Evolutionary conservation across 306 rosid species (phyloP), one percentile per base, ranked within the genome.

Genomic region (Pyrus pyrifolia): DNA sequence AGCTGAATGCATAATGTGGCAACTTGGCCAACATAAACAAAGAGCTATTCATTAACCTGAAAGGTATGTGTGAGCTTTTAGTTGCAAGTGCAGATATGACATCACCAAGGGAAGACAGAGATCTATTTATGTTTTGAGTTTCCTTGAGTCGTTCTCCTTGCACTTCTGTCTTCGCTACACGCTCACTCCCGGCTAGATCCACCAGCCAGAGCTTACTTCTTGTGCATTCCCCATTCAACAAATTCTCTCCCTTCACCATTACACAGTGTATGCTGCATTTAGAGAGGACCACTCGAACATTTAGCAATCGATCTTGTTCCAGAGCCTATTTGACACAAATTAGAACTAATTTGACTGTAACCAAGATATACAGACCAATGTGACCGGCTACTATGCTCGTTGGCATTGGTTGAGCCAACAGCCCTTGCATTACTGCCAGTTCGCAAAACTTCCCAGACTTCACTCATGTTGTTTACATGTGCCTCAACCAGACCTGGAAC

Each of bases 341-440:
- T 22, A 62, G 60, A 66, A 31, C 33, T 23, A 51, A 38, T 59
- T 52, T 60, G 58, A 19, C 25, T 64, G 52, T 70, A 76, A 45
- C 18, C 18, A 44, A 15, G 72, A 68, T 59, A 61, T 80, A 57
- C 88, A 72, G 72, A 93, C 98, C 98, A 95, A 83, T 95, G 98
- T 6, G 97, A 95, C 64, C 97, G 83, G 84, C 98, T 92, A 83
- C 97, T 92, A 73, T 92, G 97, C 83, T 95, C 98, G 27, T 95
- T 95, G 73, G 93, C 89, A 78, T 89, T 88, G 79, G 98, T 95
- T 77, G 97, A 86, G 81, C 98, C 87, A 71, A 90, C 92, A 35
- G 92, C 97, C 82, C 98, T 92, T 62, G 98, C 93, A 81, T 95
- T 92, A 79, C 97, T 95, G 72, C 97, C 98, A n/a, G 97, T 89